phyloP scores from a whole-genome alignment of 306 rosid genomes.

The Fagus crenata region DNA sequence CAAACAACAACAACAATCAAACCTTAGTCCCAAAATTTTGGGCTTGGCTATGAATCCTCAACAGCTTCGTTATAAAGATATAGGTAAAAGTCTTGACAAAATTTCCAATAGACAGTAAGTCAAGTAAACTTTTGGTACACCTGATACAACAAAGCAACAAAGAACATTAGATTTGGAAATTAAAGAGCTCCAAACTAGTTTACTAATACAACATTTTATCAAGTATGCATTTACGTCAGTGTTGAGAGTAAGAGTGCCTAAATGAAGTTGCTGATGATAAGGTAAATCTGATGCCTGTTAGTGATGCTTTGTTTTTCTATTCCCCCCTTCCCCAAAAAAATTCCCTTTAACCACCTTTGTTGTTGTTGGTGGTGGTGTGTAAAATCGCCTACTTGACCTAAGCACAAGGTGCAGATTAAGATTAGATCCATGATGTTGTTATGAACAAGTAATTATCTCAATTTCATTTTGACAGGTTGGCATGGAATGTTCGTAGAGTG shows the following conservation, averaged over 20 bases:
- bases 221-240: not conserved
- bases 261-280: slow-evolving; percentile 1
- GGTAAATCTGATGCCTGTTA: not conserved
- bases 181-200: slow-evolving; percentile 1
- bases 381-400: not conserved
- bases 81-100: slow-evolving; percentile 22
- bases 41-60: not conserved
- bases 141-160: slow-evolving; percentile 44
- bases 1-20: not conserved
- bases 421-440: slow-evolving; percentile 8
- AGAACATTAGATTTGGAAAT: slow-evolving; percentile 26
- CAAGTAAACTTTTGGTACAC: slow-evolving; percentile 26
- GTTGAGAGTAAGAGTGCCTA: not conserved
- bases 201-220: not conserved
- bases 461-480: not conserved
- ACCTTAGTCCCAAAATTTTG: no score
- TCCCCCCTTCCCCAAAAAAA: no score
- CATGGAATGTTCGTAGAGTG: not conserved
- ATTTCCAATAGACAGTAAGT: slow-evolving; percentile 31
- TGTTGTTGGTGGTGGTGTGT: not conserved
- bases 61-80: slow-evolving; percentile 31
- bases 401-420: slow-evolving; percentile 16
- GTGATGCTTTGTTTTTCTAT: no score
- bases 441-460: slow-evolving; percentile 11
- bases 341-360: not conserved